Evolutionary conservation across 2,329 filamentous ascomycete species (phyloP).

Genomic region (Cordyceps cicadae): DNA sequence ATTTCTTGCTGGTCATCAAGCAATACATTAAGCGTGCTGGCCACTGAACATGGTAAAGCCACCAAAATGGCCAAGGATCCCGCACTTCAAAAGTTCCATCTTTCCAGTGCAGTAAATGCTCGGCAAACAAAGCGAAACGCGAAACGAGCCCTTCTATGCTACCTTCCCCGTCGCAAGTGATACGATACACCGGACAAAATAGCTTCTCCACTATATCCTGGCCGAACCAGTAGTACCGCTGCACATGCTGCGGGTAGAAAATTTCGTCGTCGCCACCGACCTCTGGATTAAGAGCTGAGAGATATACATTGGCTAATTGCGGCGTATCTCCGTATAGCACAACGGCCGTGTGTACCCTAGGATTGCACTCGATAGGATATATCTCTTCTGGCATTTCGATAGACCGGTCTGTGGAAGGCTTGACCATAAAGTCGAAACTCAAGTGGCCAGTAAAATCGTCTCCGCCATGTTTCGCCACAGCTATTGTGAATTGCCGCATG

Average conservation of each 20-base stretch:
- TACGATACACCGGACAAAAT: slow-evolving; percentile 35
- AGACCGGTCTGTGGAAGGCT: not conserved
- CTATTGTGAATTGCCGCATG: slow-evolving; percentile 58
- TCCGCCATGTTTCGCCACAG: slow-evolving; percentile 44
- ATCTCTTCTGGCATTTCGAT: slow-evolving; percentile 23
- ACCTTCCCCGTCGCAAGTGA: slow-evolving; percentile 12
- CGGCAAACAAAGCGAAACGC: slow-evolving; percentile 21
- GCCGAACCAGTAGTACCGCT: slow-evolving; percentile 52
- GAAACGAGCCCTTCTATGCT: slow-evolving; percentile 16
- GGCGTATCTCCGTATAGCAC: slow-evolving; percentile 46
- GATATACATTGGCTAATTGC: slow-evolving; percentile 43
- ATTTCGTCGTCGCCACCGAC: slow-evolving; percentile 18
- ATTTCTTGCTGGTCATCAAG: slow-evolving; percentile 37
- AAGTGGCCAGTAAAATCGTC: slow-evolving; percentile 57
- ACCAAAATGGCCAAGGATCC: slow-evolving; percentile 50
- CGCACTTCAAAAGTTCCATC: slow-evolving; percentile 44
- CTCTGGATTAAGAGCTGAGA: slow-evolving; percentile 33
- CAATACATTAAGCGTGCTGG: slow-evolving; percentile 40
- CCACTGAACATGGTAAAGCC: slow-evolving; percentile 49
- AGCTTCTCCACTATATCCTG: slow-evolving; percentile 53
- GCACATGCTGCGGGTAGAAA: slow-evolving; percentile 9
- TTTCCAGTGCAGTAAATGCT: slow-evolving; percentile 41
- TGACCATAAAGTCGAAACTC: slow-evolving; percentile 18
- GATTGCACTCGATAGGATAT: slow-evolving; percentile 65
- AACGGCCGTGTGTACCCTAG: slow-evolving; percentile 59